A percentile compares a stretch with the other conserved stretches of the same genome.
phyloP scores from a whole-genome alignment of 2,329 filamentous ascomycete species.

The Aphanoascus verrucosus region DNA sequence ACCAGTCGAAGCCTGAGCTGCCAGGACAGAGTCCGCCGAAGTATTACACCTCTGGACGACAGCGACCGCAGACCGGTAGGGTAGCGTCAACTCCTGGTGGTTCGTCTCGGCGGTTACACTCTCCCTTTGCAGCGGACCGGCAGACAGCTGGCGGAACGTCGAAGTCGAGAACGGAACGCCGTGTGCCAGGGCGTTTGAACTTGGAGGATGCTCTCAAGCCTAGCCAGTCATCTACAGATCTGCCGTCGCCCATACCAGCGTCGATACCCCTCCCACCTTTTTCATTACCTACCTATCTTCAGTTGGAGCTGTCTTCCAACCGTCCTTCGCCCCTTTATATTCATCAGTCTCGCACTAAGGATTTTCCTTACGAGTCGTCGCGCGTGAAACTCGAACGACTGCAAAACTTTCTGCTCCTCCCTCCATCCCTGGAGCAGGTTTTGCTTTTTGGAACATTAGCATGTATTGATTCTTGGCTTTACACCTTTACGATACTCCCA shows the following conservation, averaged over 20 bases:
- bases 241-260: constrained; percentile 40
- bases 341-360: constrained; percentile 45
- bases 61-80: constrained; percentile 25
- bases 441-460: constrained; percentile 81
- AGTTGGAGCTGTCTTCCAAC: constrained; percentile 52
- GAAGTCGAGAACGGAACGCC: constrained; percentile 27
- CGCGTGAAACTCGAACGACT: constrained; percentile 85
- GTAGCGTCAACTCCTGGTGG: constrained; percentile 31
- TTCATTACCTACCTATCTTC: constrained; percentile 55
- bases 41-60: constrained; percentile 19
- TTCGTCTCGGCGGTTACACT: constrained; percentile 24
- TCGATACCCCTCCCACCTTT: constrained; percentile 51
- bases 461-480: constrained; percentile 91
- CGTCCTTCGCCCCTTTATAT: constrained; percentile 54
- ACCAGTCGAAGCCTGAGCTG: constrained; percentile 20
- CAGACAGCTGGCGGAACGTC: constrained; percentile 25
- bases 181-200: constrained; percentile 23
- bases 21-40: constrained; percentile 17
- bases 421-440: constrained; percentile 69
- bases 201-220: constrained; percentile 19
- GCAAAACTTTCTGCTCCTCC: constrained; percentile 75
- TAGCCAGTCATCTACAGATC: constrained; percentile 3
- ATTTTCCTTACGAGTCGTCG: constrained; percentile 80
- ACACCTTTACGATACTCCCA: constrained; percentile 90
- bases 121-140: constrained; percentile 24